phyloP scores from a whole-genome alignment of 768 basidiomycete genomes.

The Tulasnella sp. region DNA sequence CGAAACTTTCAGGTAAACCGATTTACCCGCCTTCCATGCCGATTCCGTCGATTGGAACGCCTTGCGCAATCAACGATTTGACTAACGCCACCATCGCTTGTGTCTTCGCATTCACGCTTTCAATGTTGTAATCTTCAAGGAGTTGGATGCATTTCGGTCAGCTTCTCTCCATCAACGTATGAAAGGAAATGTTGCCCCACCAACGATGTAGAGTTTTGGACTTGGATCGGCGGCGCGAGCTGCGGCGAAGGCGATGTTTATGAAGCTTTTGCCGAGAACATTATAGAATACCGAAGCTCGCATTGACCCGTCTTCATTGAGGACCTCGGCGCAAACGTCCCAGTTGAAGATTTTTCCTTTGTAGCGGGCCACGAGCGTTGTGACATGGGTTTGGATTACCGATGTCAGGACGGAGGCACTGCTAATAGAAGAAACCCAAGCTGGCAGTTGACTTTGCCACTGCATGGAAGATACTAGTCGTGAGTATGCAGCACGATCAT shows the following conservation, averaged over 20 bases:
- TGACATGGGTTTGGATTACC: conserved; percentile 22
- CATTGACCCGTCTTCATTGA: conserved; percentile 46
- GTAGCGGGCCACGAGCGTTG: conserved; percentile 16
- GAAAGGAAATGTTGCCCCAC: background rate
- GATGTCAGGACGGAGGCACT: conserved; percentile 15
- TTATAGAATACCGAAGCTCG: conserved; percentile 37
- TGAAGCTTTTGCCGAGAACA: conserved; percentile 42
- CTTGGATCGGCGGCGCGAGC: conserved; percentile 43
- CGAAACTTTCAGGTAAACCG: background rate
- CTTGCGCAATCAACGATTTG: background rate
- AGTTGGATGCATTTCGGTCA: background rate
- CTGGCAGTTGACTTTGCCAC: conserved; percentile 18
- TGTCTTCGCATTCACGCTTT: background rate
- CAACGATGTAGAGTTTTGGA: conserved; percentile 34
- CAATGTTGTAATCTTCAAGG: conserved; percentile 1
- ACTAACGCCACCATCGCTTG: background rate
- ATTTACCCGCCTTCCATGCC: background rate
- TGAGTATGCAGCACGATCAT: background rate
- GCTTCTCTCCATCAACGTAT: background rate
- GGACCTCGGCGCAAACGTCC: conserved; percentile 35
- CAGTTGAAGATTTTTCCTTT: background rate
- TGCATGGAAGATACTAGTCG: background rate
- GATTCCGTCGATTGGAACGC: conserved; percentile 7
- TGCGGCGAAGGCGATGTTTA: conserved; percentile 45
- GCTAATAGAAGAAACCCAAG: conserved; percentile 20